Base-by-base conservation (phyloP, 352 stramenopile genomes). In the Phytophthora vignae region DNA sequence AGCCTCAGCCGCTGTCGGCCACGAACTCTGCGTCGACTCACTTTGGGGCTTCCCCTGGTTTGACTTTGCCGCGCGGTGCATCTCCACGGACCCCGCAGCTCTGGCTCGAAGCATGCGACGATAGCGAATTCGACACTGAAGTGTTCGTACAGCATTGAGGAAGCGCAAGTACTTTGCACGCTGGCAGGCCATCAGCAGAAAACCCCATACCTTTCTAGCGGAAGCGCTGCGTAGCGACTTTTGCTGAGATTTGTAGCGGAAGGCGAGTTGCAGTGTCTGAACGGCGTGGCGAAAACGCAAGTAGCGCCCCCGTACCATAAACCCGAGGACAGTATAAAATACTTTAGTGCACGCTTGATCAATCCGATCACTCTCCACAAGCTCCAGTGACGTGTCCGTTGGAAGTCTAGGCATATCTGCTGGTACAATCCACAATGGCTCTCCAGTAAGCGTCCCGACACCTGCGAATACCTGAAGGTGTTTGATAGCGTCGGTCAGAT, bases 61-160 rank as follows among this genome's bases (percentile, higher is more conserved):
- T 50, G 14, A 14, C 38, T 3, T 3, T 46, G 31, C 31, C 1
- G 3, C 31, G 8, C 31, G 31, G 31, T 46, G 38, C 38, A 46
- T 46, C 38, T 6, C 36, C 17, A 36, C 29, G 11, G 7, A 1
- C 27, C 14, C 14, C n/a, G 12, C 4, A 44, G 17, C 36, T 44
- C 55, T 61, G 25, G 4, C 38, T 11, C 5, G 48, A 29, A 57
- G 12, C 14, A 17, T 52, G n/a, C 38, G 6, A 10, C 27, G 56
- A 52, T 67, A 71, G 7, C 64, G 64, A 25, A 58, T 67, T 8
- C 64, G 48, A 19, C 56, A 62, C 40, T 71, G 64, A 4, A 71
- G 25, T 1, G 61, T 19, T 48, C 42, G 48, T 4, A 71, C 49
- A 14, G 53, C 36, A n/a, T 4, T 7, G 1, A 61, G 15, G 29